Evolutionary conservation across 148 eudicot genomes (phyloP).

Genomic region (Rhododendron ovatum): DNA sequence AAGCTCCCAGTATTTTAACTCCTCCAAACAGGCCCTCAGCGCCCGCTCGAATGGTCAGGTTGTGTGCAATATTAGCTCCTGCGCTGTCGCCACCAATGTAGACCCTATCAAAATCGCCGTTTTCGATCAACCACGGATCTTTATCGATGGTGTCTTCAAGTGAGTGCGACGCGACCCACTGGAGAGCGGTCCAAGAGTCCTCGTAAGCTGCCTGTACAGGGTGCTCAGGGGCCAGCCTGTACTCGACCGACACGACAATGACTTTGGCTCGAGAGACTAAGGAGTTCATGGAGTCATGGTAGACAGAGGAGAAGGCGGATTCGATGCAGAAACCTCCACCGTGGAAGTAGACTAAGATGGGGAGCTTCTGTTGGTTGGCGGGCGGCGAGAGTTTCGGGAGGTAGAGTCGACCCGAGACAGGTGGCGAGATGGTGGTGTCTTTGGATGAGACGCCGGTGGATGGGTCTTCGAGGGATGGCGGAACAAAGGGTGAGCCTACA

Average conservation of each 20-base stretch:
- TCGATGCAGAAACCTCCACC: slow-evolving; percentile 56
- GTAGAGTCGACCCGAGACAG: slow-evolving; percentile 38
- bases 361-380: slow-evolving; percentile 18
- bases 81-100: slow-evolving; percentile 55
- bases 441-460: slow-evolving; percentile 34
- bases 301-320: slow-evolving; percentile 29
- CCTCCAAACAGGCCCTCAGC: slow-evolving; percentile 6
- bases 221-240: slow-evolving; percentile 51
- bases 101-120: slow-evolving; percentile 32
- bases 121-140: slow-evolving; percentile 39
- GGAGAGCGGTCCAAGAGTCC: slow-evolving; percentile 52
- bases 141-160: not conserved
- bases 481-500: slow-evolving; percentile 19
- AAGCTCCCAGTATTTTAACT: slow-evolving; percentile 18
- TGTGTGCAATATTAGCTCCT: slow-evolving; percentile 56
- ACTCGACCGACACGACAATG: slow-evolving; percentile 42
- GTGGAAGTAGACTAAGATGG: slow-evolving; percentile 55
- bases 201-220: slow-evolving; percentile 41
- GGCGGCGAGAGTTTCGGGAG: slow-evolving; percentile 21
- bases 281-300: slow-evolving; percentile 28
- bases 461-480: slow-evolving; percentile 26
- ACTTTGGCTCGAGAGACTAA: slow-evolving; percentile 26
- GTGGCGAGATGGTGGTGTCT: slow-evolving; percentile 30
- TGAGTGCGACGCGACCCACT: slow-evolving; percentile 39
- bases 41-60: slow-evolving; percentile 38